These are phyloP conservation scores for Lipomyces spencermartinsiae DNA, from an alignment of 805 yeast species.

Conservation along the genomic window DNA sequence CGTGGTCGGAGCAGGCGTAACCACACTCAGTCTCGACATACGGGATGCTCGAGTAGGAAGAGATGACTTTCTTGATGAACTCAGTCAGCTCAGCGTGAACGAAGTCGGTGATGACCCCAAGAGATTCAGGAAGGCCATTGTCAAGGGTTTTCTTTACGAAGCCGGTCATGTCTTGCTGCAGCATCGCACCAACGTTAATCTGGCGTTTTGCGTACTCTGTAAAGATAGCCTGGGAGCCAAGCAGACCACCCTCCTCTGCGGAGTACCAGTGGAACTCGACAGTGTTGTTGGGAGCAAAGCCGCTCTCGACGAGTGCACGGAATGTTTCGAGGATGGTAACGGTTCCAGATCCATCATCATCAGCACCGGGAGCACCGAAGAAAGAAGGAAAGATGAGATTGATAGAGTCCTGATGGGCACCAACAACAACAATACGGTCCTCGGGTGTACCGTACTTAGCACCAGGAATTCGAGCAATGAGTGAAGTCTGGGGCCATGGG, in stretches of 20 bases:
- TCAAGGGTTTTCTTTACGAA: slow-evolving; percentile 60
- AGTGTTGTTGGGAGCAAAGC: slow-evolving; percentile 67
- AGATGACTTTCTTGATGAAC: slow-evolving; percentile 67
- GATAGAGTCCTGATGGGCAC: slow-evolving; percentile 88
- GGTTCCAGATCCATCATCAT: slow-evolving; percentile 91
- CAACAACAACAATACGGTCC: slow-evolving; percentile 67
- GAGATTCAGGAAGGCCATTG: slow-evolving; percentile 61
- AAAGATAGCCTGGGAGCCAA: slow-evolving; percentile 85
- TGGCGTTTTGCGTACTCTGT: slow-evolving; percentile 55
- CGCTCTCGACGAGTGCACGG: slow-evolving; percentile 58
- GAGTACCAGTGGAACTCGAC: slow-evolving; percentile 93
- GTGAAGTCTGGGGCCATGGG: slow-evolving; percentile 78
- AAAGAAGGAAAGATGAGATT: slow-evolving; percentile 73
- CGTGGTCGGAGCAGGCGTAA: slow-evolving; percentile 92
- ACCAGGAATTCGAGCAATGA: slow-evolving; percentile 71
- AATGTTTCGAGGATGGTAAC: slow-evolving; percentile 78
- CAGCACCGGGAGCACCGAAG: slow-evolving; percentile 89
- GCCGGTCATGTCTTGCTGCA: slow-evolving; percentile 96
- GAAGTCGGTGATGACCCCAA: slow-evolving; percentile 83
- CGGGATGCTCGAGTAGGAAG: slow-evolving; percentile 68
- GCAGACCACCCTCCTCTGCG: slow-evolving; percentile 91
- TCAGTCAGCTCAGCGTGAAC: slow-evolving; percentile 61
- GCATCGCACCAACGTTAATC: slow-evolving; percentile 73
- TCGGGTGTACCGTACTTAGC: slow-evolving; percentile 48
- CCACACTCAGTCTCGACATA: slow-evolving; percentile 82